phyloP scores from a whole-genome alignment of 2,329 filamentous ascomycete species.

The Xylariaceae sp. region DNA sequence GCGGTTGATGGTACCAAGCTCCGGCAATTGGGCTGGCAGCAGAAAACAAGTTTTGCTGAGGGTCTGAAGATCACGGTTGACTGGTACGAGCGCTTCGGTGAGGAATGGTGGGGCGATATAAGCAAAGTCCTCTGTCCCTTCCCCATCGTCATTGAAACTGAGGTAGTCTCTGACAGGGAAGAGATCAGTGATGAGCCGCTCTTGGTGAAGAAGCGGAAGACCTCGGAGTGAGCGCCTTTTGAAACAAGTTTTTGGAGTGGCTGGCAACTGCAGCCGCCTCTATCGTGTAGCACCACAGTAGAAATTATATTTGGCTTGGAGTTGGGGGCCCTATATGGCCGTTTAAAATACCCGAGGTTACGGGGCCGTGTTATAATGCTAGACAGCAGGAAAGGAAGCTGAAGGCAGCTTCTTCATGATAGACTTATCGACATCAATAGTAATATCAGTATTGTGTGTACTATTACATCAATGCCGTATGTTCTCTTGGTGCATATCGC shows the following conservation, averaged over 20 bases:
- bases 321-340: background rate
- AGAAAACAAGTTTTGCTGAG: conserved; percentile 67
- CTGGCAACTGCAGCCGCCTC: background rate
- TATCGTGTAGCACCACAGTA: conserved; percentile 12
- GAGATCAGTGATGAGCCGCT: conserved; percentile 42
- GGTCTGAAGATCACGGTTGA: conserved; percentile 69
- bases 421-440: conserved; percentile 2
- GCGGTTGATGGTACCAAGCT: conserved; percentile 74
- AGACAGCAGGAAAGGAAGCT: background rate
- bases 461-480: too few species aligned
- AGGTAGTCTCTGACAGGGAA: conserved; percentile 60
- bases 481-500: too few species aligned
- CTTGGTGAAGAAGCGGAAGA: conserved; percentile 39
- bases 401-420: background rate
- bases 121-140: conserved; percentile 71
- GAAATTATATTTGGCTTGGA: conserved; percentile 5
- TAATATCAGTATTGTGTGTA: background rate
- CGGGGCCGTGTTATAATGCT: conserved; percentile 1
- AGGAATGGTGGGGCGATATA: conserved; percentile 76
- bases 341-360: conserved; percentile 17
- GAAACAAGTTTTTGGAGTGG: background rate
- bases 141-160: conserved; percentile 62
- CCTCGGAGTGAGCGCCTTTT: conserved; percentile 13
- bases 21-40: conserved; percentile 70
- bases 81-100: conserved; percentile 72